Evolutionary conservation across 2,329 filamentous ascomycete species (phyloP).

Genomic region (Ophiostoma novo-ulmi): DNA sequence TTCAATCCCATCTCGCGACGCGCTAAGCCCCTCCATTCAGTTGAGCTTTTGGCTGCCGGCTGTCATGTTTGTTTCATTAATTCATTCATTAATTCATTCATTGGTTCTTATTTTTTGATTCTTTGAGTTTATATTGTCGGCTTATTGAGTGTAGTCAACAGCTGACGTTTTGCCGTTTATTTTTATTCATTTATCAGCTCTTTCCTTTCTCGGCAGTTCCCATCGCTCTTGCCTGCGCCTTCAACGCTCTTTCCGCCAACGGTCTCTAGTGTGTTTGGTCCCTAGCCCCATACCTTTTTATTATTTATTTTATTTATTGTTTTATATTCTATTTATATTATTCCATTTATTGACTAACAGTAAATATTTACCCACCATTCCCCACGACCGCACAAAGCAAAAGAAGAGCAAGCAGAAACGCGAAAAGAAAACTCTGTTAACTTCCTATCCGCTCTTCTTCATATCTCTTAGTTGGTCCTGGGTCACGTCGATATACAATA

Average conservation of each 20-base stretch:
- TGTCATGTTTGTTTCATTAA: background rate
- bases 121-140: too few species aligned
- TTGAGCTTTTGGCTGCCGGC: background rate
- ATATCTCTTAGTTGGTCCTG: background rate
- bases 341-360: background rate
- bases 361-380: conserved; percentile 9
- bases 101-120: background rate
- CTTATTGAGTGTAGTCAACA: too few species aligned
- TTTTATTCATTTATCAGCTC: background rate
- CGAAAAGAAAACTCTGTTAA: conserved; percentile 27
- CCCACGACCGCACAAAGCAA: conserved; percentile 11
- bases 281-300: background rate
- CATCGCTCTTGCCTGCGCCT: background rate
- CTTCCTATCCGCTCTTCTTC: conserved; percentile 26
- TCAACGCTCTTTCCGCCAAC: background rate
- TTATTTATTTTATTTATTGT: background rate
- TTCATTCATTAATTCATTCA: background rate
- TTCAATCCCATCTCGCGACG: background rate
- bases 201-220: too few species aligned
- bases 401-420: background rate
- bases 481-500: background rate
- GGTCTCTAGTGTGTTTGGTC: background rate
- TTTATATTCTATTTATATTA: conserved; percentile 5
- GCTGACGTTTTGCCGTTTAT: too few species aligned
- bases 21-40: background rate